Evolutionary conservation across 768 basidiomycete genomes (phyloP), one percentile per base, ranked within the genome.

Genomic region (Podaxis rugospora): DNA sequence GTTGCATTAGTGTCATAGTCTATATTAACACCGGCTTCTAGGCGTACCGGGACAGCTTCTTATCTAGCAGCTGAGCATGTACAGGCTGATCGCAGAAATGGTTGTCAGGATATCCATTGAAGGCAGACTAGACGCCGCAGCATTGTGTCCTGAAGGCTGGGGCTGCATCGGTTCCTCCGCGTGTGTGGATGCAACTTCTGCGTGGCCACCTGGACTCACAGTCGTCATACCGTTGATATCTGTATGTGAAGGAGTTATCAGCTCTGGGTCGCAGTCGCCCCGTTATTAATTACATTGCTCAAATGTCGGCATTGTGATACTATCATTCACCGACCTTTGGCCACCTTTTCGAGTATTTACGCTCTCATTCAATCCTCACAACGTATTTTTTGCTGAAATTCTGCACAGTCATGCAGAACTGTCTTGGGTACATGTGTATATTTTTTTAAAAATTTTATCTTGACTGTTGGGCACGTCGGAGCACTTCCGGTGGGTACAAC

Each of bases 251-350:
- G 10, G 16, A 9, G 23, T 3, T 37, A 27, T 35, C 11, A 23
- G 14, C 3, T 36, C 13, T 1, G 39, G 10, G n/a, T 28, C 21
- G 4, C 16, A 46, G 51, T n/a, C n/a, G 21, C 23, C 36, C 39
- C 9, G 4, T 25, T 18, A 25, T 57, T 18, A 71, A 78, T 44
- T 32, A 84, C 84, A 83, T 66, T 83, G 72, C 1, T 72, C 67
- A 65, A 85, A 86, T 3, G 73, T 67, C 10, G 79, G 80, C 58
- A 76, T 63, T 0, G 76, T 66, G 53, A 76, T 75, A 62, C n/a
- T n/a, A n/a, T n/a, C n/a, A n/a, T n/a, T n/a, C n/a, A n/a, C n/a
- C n/a, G n/a, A n/a, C n/a, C n/a, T n/a, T n/a, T n/a, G n/a, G n/a
- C n/a, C n/a, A n/a, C n/a, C n/a, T n/a, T n/a, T n/a, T n/a, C n/a